These are phyloP conservation scores for Oxytropis ochrocephala DNA, from an alignment of 306 rosid genomes.

Conservation along the genomic window DNA sequence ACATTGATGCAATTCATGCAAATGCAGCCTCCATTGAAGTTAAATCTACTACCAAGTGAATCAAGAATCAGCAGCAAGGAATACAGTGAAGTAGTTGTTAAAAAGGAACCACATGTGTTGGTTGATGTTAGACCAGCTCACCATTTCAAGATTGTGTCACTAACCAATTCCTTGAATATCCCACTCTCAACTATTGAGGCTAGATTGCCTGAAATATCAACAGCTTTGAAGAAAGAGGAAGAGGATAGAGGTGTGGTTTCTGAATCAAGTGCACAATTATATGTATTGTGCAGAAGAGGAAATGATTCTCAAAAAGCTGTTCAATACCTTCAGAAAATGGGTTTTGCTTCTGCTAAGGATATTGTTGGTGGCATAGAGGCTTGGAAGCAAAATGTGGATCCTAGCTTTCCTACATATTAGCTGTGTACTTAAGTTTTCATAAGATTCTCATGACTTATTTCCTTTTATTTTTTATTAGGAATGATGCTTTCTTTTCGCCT, in stretches of 20 bases:
- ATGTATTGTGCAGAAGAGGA: conserved; percentile 84
- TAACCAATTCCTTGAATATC: conserved; percentile 70
- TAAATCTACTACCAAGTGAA: conserved; percentile 55
- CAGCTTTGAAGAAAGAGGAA: conserved; percentile 37
- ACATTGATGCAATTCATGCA: too few relatives aligned
- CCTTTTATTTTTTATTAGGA: neutral
- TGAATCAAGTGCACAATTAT: conserved; percentile 28
- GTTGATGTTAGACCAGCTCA: conserved; percentile 82
- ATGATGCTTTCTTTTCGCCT: neutral
- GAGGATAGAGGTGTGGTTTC: conserved; percentile 9
- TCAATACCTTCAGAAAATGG: conserved; percentile 64
- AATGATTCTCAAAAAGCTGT: conserved; percentile 98
- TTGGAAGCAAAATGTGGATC: conserved; percentile 77
- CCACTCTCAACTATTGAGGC: conserved; percentile 66
- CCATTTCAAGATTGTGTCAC: conserved; percentile 85
- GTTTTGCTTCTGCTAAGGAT: conserved; percentile 71
- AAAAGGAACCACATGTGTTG: conserved; percentile 60
- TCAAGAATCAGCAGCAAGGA: conserved; percentile 73
- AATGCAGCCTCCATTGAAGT: conserved; percentile 74
- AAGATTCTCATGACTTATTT: neutral
- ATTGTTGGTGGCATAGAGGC: conserved; percentile 80
- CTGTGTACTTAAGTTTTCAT: neutral
- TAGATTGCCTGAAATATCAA: conserved; percentile 47
- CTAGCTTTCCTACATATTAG: conserved; percentile 54
- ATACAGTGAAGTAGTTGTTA: conserved; percentile 42